A percentile compares a stretch with the other conserved stretches of the same genome.
Conservation (phyloP, 208 protist species). For the Acanthamoeba castellanii region DNA sequence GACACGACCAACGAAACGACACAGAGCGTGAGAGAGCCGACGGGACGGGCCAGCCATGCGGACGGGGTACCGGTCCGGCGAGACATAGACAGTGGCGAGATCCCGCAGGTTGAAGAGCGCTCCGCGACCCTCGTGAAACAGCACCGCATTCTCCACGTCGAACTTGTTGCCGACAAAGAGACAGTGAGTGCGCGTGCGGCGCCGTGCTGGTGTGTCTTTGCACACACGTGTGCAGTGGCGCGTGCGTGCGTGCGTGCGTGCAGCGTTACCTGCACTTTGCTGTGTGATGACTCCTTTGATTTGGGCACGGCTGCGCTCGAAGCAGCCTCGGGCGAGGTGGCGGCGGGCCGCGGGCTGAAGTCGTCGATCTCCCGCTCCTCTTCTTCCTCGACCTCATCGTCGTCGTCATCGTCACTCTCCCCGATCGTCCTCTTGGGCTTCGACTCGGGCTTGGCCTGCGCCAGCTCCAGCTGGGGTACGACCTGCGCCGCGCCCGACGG, state of each 20-base stretch:
- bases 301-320: no score
- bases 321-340: no score
- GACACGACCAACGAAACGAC: no score
- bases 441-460: no score
- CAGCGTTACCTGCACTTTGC: background rate
- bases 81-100: background rate
- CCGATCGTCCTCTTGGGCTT: background rate
- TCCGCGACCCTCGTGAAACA: background rate
- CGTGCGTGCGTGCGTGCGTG: no score
- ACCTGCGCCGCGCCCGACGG: background rate
- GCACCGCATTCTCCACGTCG: background rate
- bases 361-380: background rate
- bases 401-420: background rate
- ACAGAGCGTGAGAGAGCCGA: background rate
- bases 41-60: no score
- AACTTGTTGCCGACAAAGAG: background rate
- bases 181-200: no score
- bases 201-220: background rate
- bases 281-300: no score
- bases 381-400: background rate
- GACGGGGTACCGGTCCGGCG: background rate
- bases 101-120: conserved; percentile 51
- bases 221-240: background rate
- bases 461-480: background rate
- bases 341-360: background rate